phyloP scores from a whole-genome alignment of 208 protist genomes.

The Trypanosoma cruzi region DNA sequence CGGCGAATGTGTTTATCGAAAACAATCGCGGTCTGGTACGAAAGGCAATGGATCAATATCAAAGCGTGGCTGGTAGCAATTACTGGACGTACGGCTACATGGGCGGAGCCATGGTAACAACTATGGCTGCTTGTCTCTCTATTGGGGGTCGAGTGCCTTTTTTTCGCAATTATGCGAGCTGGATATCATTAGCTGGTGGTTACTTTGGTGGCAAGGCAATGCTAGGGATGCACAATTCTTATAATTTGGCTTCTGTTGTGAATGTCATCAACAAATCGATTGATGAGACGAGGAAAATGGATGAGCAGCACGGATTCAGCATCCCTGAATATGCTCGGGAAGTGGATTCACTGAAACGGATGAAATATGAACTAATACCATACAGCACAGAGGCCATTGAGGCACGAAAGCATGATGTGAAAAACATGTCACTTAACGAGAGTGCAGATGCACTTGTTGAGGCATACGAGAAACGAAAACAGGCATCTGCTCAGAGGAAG shows the following conservation, averaged over 20 bases:
- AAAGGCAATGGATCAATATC: constrained; percentile 57
- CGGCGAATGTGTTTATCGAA: constrained; percentile 75
- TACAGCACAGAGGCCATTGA: constrained; percentile 32
- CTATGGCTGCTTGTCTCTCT: constrained; percentile 66
- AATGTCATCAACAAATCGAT: constrained; percentile 67
- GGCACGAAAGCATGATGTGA: constrained; percentile 30
- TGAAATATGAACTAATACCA: constrained; percentile 75
- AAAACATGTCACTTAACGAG: constrained; percentile 45
- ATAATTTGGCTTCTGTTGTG: constrained; percentile 52
- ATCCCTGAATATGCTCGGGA: constrained; percentile 72
- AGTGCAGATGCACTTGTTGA: constrained; percentile 60
- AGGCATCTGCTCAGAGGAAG: constrained; percentile 43
- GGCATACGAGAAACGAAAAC: constrained; percentile 58
- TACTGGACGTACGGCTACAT: constrained; percentile 91
- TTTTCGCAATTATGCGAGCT: constrained; percentile 72
- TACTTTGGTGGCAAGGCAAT: constrained; percentile 83
- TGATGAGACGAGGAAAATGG: constrained; percentile 61
- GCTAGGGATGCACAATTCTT: constrained; percentile 53
- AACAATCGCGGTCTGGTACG: constrained; percentile 58
- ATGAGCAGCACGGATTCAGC: constrained; percentile 60
- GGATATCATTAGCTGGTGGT: constrained; percentile 70
- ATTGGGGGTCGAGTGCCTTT: constrained; percentile 69
- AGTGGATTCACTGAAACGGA: constrained; percentile 45
- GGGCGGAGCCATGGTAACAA: constrained; percentile 61
- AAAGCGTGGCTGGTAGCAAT: constrained; percentile 64